Conservation (phyloP, 139 green algal species). For the Volvox africanus region DNA sequence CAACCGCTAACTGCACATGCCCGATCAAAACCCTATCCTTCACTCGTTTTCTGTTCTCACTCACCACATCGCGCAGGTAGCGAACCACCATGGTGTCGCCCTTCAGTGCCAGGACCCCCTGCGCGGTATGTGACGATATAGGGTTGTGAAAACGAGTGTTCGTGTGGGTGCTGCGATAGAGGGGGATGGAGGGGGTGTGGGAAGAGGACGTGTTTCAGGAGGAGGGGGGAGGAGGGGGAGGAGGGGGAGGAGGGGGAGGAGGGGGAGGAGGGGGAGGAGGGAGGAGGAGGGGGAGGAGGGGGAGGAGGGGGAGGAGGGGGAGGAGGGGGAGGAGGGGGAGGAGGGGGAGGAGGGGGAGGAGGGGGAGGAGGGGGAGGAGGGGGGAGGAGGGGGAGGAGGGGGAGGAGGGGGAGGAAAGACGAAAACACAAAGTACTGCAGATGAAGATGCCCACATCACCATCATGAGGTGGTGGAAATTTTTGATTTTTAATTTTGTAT, state of each 20-base stretch:
- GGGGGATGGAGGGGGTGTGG: too few relatives aligned
- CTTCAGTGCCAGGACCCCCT: slow-evolving; percentile 70
- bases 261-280: background rate
- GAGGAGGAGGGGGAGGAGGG: background rate
- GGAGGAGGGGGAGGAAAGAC: too few relatives aligned
- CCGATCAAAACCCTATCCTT: background rate
- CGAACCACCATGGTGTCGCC: slow-evolving; percentile 81
- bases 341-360: background rate
- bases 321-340: background rate
- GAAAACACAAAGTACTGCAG: too few relatives aligned
- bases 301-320: background rate
- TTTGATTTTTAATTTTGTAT: too few relatives aligned
- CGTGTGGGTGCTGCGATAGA: too few relatives aligned
- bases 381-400: background rate
- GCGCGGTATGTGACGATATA: background rate
- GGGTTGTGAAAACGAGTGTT: too few relatives aligned
- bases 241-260: background rate
- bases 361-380: slow-evolving; percentile 7
- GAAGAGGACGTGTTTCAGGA: too few relatives aligned
- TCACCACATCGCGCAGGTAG: slow-evolving; percentile 76
- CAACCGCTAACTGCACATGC: too few relatives aligned
- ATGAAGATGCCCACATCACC: too few relatives aligned
- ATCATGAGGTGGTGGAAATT: too few relatives aligned
- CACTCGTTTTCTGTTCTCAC: background rate
- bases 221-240: background rate